These are phyloP conservation scores for Stylonectria norvegica DNA, from an alignment of 2,329 filamentous ascomycete species.

Conservation along the genomic window DNA sequence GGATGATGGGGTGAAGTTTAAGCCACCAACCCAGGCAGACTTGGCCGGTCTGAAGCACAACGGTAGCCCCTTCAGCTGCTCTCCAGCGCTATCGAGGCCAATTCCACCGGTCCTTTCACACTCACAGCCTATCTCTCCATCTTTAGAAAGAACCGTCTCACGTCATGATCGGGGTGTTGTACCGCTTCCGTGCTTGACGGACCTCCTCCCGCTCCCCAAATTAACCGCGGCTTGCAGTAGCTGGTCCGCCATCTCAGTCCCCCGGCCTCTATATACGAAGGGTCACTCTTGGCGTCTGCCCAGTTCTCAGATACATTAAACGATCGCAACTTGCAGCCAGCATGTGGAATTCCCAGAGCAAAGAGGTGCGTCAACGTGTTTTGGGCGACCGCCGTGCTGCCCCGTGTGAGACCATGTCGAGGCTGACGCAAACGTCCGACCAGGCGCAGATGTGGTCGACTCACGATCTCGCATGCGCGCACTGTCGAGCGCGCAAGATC, in stretches of 20 bases:
- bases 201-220: constrained; percentile 7
- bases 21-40: not conserved
- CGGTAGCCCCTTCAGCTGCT: constrained; percentile 1
- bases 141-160: too few species aligned
- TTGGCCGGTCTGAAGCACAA: not conserved
- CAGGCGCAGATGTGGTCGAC: constrained; percentile 29
- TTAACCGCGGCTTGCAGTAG: constrained; percentile 1
- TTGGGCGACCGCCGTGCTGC: too few species aligned
- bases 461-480: constrained; percentile 27
- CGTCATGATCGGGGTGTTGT: constrained; percentile 18
- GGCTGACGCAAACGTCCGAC: constrained; percentile 14
- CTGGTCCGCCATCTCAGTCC: not conserved
- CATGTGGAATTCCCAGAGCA: constrained; percentile 25
- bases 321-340: not conserved
- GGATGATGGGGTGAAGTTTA: not conserved
- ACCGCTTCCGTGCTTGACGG: constrained; percentile 11
- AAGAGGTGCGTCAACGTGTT: constrained; percentile 23
- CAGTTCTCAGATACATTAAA: not conserved
- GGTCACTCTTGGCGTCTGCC: not conserved
- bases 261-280: constrained; percentile 8
- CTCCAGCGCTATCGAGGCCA: constrained; percentile 3
- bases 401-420: not conserved
- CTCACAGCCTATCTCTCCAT: too few species aligned
- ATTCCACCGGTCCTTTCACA: too few species aligned
- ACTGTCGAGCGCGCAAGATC: constrained; percentile 27